Percentiles rank a stretch among this genome's conserved stretches.
Evolutionary conservation across 805 yeast species (phyloP).

Genomic region (Alloascoidea africana): DNA sequence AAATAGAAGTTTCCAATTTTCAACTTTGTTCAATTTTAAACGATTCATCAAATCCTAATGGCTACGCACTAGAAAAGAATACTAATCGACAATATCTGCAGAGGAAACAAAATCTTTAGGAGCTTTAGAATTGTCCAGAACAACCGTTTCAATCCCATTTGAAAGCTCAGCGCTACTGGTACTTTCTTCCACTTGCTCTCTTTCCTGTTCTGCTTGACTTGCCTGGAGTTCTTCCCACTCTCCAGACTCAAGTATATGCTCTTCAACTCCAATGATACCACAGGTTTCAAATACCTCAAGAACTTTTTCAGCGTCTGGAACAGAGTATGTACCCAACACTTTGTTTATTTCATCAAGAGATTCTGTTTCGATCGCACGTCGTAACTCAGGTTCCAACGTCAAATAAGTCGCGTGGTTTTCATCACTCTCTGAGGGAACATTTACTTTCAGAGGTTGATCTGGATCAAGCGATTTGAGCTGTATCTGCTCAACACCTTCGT

Average conservation of each 20-base stretch:
- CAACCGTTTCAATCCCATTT: not conserved
- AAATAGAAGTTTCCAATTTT: too few species aligned
- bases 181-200: not conserved
- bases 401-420: constrained; percentile 20
- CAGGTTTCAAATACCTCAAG: constrained; percentile 65
- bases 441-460: constrained; percentile 54
- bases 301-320: constrained; percentile 68
- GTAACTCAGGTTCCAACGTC: constrained; percentile 42
- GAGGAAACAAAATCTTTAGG: too few species aligned
- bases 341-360: constrained; percentile 68
- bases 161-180: not conserved
- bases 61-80: too few species aligned
- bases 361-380: constrained; percentile 57
- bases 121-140: too few species aligned
- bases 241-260: constrained; percentile 21
- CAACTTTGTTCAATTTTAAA: too few species aligned
- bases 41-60: too few species aligned
- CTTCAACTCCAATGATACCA: constrained; percentile 74
- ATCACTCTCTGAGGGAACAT: constrained; percentile 45
- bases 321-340: constrained; percentile 57
- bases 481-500: constrained; percentile 61
- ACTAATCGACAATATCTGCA: constrained; percentile 1
- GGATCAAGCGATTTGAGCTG: constrained; percentile 87
- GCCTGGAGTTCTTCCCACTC: constrained; percentile 16
- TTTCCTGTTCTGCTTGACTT: not conserved